Evolutionary conservation across 257 asterid genomes (phyloP), one percentile per base, ranked within the genome.

Genomic region (Solanum chiquidenum): DNA sequence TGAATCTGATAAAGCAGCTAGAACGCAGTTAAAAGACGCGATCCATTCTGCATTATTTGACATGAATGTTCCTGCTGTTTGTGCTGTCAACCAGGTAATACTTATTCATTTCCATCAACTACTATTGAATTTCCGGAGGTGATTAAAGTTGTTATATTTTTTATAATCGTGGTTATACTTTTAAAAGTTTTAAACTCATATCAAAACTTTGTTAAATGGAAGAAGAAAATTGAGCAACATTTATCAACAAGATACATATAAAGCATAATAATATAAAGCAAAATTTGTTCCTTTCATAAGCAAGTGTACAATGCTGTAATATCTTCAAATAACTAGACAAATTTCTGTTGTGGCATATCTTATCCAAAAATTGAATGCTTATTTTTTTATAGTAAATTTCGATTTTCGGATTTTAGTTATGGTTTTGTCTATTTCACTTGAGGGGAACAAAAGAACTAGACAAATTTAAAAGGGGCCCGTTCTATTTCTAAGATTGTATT

Each of bases 11-110:
- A 94, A 86, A 92, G 86, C 92, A 82, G 93, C 99, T 60, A 87
- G 99, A 92, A 92, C 92, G 74, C 99, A 94, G 92, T 94, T 96
- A 80, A 92, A 90, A 89, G 96, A 96, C 83, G 94, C 96, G 85
- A 94, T 97, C 85, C 93, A 93, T 91, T 69, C 96, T 23, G 92
- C 99, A 77, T 92, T 97, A 83, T 97, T 97, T 90, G 98, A 97
- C 90, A 91, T 97, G 98, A 91, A 97, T 89, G 98, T 95, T 90
- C 99, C 99, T 87, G 98, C 98, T 87, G 97, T 97, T 62, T 97
- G 99, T 93, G 98, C 99, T 89, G 92, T 97, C 92, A 92, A 92
- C 93, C 99, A 97, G 99, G 99, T 95, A 90, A 21, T 83, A 42
- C 46, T 38, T 34, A 69, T 27, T 40, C 29, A 29, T 49, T 29